These are phyloP conservation scores for Aspergillus proliferans DNA, from an alignment of 2,329 filamentous ascomycete genomes.

Conservation along the genomic window DNA sequence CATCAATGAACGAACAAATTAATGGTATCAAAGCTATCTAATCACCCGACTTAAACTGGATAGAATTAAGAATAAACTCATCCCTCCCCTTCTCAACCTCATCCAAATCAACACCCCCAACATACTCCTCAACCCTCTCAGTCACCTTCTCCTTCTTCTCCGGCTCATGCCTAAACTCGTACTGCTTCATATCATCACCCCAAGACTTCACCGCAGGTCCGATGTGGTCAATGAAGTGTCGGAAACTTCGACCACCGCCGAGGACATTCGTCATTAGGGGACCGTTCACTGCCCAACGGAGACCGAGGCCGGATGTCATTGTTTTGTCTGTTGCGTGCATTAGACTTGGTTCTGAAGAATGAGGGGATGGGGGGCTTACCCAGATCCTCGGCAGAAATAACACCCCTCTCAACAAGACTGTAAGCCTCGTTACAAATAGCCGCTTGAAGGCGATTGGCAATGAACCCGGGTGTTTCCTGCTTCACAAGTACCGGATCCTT, in stretches of 20 bases:
- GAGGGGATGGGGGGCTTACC: constrained; percentile 3
- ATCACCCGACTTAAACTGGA: background rate
- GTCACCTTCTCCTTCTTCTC: constrained; percentile 2
- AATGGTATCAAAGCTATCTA: background rate
- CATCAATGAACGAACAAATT: background rate
- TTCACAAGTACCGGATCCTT: constrained; percentile 37
- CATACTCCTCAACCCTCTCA: constrained; percentile 4
- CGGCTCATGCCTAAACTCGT: constrained; percentile 4
- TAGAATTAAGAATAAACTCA: background rate
- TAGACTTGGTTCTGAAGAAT: no score
- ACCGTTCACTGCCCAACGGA: constrained; percentile 12
- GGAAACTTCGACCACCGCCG: constrained; percentile 9
- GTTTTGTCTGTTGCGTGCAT: constrained; percentile 5
- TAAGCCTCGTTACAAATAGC: constrained; percentile 34
- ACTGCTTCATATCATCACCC: constrained; percentile 9
- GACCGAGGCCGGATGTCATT: constrained; percentile 10
- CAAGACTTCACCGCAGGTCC: constrained; percentile 10
- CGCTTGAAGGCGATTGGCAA: constrained; percentile 43
- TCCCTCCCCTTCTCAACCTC: constrained; percentile 2
- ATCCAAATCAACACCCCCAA: constrained; percentile 1
- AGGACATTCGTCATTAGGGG: constrained; percentile 13
- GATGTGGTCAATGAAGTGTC: constrained; percentile 12
- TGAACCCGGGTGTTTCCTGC: constrained; percentile 39
- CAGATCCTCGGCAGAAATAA: constrained; percentile 16
- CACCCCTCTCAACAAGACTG: constrained; percentile 27